These are phyloP conservation scores for Pyrenochaeta sp. DNA, from an alignment of 2,329 filamentous ascomycete genomes.

Conservation along the genomic window DNA sequence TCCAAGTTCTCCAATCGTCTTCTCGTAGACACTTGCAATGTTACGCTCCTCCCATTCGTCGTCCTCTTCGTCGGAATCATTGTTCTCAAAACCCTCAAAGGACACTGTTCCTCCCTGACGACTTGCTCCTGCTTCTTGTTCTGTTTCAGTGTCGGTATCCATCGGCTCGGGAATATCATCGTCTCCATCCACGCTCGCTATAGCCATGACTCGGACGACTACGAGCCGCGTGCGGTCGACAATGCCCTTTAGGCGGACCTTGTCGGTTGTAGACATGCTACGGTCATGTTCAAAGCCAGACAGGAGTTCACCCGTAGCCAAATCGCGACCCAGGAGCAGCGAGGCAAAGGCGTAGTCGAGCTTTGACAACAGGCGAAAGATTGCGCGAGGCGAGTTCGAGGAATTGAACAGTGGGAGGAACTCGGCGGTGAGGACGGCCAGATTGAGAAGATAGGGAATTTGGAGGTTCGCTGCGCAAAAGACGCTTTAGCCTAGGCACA, in stretches of 20 bases:
- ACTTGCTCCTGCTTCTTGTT: constrained; percentile 23
- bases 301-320: constrained; percentile 69
- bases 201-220: constrained; percentile 72
- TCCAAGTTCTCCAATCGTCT: constrained; percentile 77
- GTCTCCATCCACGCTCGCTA: constrained; percentile 54
- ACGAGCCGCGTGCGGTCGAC: constrained; percentile 77
- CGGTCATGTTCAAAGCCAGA: constrained; percentile 73
- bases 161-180: constrained; percentile 24
- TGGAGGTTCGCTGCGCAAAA: constrained; percentile 71
- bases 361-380: constrained; percentile 76
- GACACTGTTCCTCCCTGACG: constrained; percentile 32
- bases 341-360: constrained; percentile 85
- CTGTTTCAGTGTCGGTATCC: constrained; percentile 44
- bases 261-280: constrained; percentile 80
- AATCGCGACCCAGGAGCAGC: constrained; percentile 71
- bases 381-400: constrained; percentile 68
- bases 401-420: constrained; percentile 76
- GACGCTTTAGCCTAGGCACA: constrained; percentile 1
- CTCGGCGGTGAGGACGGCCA: constrained; percentile 75
- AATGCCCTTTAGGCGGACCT: constrained; percentile 83
- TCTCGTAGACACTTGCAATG: constrained; percentile 75
- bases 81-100: constrained; percentile 51
- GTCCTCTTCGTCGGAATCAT: constrained; percentile 53
- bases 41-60: constrained; percentile 38
- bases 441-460: constrained; percentile 80